Base-by-base conservation (phyloP, 2,329 filamentous ascomycete species). In the Rosellinia necatrix region DNA sequence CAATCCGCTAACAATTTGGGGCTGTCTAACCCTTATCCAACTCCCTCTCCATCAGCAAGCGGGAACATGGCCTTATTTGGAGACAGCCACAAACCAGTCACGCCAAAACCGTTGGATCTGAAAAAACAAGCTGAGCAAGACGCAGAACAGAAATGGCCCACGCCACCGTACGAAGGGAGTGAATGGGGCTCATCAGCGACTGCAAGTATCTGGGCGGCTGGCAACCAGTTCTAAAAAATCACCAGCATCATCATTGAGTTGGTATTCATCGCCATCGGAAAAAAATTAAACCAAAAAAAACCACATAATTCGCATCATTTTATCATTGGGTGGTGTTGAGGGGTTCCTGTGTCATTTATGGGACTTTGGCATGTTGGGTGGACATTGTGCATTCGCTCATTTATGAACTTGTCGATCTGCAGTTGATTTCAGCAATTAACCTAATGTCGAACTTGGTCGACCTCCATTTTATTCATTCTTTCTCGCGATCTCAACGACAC, bases 111-210 rank as follows among this genome's bases (percentile, higher is more conserved):
- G 9, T 74, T 92, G 61, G 82, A 90, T 63, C 85, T 90, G 51
- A 79, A 81, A 67, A 84, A 85, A 70, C 81, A 83, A 22, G 52
- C 56, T 4, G 63, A 49, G 78, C 67, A 76, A 1, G 75, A 78
- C 25, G 61, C 66, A 17, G 76, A 82, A 60, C 78, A 83, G 67
- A 94, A 96, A 75, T 97, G 92, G 89, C 93, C 92, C 3, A 97
- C 94, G 13, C 94, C 94, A 19, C 93, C 94, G 3, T 96, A 97
- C 65, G 92, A 96, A 68, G 92, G 96, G 66, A 87, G 87, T 61
- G 92, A 96, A 71, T 97, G 92, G 93, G 91, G 89, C 15, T 86
- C 89, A 7, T 88, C 90, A 37, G 89, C 91, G 25, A 85, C 91
- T 9, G 89, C 90, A 5, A 92, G 89, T 74, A 92, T 92, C 64